Evolutionary conservation across 371 early-diverging fungal species (phyloP).

Genomic region (Synchytrium microbalum): DNA sequence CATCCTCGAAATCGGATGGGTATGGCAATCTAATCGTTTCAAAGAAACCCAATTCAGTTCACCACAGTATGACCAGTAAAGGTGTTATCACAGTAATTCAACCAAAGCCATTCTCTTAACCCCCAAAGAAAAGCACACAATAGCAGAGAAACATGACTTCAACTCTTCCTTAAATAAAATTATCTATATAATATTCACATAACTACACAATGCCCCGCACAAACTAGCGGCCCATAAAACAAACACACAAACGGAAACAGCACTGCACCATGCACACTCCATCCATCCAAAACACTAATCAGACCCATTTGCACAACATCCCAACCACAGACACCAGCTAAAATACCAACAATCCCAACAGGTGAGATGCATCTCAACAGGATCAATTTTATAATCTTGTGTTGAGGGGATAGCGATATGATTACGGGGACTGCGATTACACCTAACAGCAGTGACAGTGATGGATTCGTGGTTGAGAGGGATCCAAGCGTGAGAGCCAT

Average conservation of each 20-base stretch:
- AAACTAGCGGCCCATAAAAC: conserved; percentile 60
- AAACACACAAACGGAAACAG: conserved; percentile 50
- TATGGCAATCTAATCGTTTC: no score
- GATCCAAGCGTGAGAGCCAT: conserved; percentile 66
- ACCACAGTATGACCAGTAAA: no score
- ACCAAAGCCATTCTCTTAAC: no score
- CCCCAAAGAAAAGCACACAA: no score
- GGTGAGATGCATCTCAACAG: conserved; percentile 33
- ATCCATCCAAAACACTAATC: conserved; percentile 41
- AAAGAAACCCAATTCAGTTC: no score
- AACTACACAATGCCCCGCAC: conserved; percentile 32
- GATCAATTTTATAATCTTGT: conserved; percentile 16
- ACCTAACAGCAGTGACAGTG: conserved; percentile 66
- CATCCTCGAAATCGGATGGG: no score
- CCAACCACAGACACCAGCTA: conserved; percentile 9
- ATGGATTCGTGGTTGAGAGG: conserved; percentile 75
- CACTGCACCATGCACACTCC: conserved; percentile 54
- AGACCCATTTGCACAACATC: not conserved
- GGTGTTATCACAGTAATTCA: no score
- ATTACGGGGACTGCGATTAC: conserved; percentile 58
- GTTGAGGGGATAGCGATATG: conserved; percentile 44
- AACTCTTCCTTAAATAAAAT: no score
- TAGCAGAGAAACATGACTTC: no score
- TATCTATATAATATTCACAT: no score
- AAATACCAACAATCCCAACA: conserved; percentile 49